Evolutionary conservation across 129 eudicot genomes (phyloP).

Genomic region (Flaveria ramosissima): DNA sequence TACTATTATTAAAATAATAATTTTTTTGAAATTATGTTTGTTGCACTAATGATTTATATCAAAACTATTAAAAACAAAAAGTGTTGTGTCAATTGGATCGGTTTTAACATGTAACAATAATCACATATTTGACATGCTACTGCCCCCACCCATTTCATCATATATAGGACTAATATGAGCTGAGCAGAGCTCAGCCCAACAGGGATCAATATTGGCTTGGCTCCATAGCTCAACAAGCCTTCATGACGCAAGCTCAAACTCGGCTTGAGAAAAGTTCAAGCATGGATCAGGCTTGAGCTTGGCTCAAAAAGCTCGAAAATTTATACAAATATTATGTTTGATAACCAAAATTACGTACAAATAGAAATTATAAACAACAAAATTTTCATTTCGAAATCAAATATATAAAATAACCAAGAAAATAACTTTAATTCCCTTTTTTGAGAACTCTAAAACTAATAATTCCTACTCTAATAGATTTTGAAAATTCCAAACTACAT

Average conservation of each 20-base stretch:
- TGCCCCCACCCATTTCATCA: neutral
- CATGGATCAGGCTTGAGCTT: neutral
- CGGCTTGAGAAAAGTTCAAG: neutral
- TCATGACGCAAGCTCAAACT: neutral
- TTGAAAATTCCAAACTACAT: neutral
- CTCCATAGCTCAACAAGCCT: neutral
- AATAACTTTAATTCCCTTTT: no score
- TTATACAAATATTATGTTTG: neutral
- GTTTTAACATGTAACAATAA: neutral
- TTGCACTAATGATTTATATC: neutral
- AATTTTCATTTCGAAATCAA: neutral
- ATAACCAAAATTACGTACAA: neutral
- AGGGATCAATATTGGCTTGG: neutral
- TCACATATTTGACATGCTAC: neutral
- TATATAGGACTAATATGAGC: neutral
- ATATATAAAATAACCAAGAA: neutral
- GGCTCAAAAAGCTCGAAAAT: neutral
- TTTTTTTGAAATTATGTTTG: neutral
- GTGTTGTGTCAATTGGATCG: neutral
- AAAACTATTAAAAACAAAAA: neutral
- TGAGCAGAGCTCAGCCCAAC: neutral
- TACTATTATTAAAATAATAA: neutral
- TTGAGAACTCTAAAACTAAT: no score
- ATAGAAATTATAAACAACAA: neutral
- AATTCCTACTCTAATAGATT: neutral